Evolutionary conservation across 768 basidiomycete genomes (phyloP), one percentile per base, ranked within the genome.

Genomic region (Lactifluus volemus): DNA sequence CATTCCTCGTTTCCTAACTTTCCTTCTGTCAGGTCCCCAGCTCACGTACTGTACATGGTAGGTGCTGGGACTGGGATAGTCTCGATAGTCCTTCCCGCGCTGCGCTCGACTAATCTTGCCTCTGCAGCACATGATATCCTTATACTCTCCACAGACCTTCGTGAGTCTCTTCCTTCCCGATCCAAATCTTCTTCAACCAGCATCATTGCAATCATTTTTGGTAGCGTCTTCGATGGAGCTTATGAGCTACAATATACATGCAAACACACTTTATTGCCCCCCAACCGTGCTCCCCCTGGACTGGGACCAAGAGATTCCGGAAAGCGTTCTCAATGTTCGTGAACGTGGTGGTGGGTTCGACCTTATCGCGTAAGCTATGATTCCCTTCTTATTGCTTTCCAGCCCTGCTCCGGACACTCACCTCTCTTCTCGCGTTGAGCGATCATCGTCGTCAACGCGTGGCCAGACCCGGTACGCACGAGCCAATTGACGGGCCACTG

Each of bases 51-150:
- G 5, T 34, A 34, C 9, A 38, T 38, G 15, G 48, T 50, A 90
- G 93, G 93, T 32, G 82, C 90, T 12, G 93, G 94, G 7, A 93
- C 88, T 0, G 94, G 93, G 19, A 79, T 96, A 7, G 88, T 92
- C 12, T 81, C 89, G 0, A 73, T 93, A 17, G 78, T 80, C 6
- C 69, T 95, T 0, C 80, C 83, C 1, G 77, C 81, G 3, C 69
- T 90, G 10, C 77, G 84, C 45, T 77, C 82, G 32, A 69, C 70
- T 14, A 61, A 25, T 51, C 12, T 70, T 21, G 49, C 64, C 48
- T 64, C 60, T 15, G 44, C 66, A 1, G 55, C 63, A n/a, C 30
- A 61, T 2, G 55, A 60, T 17, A 39, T 51, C 49, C 10, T 29
- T 41, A 55, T 63, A 41, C 47, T 59, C n/a, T 53, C 38, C 70